These are phyloP conservation scores for Allium cepa DNA, from an alignment of 106 monocot species.

Conservation along the genomic window DNA sequence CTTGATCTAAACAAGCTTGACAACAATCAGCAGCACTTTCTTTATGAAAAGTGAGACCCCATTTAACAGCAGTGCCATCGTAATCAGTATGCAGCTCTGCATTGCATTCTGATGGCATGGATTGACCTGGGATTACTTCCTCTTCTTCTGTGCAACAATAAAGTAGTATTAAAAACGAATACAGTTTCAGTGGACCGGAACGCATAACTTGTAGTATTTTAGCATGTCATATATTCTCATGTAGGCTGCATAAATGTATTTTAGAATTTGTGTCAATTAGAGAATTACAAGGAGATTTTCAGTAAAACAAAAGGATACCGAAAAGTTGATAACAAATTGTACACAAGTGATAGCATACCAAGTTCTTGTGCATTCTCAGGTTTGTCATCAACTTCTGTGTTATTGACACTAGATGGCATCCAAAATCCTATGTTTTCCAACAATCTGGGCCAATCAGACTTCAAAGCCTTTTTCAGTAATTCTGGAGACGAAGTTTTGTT, in stretches of 20 bases:
- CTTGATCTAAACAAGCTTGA: constrained; percentile 71
- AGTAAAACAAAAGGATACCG: too few species aligned
- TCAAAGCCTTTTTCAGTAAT: constrained; percentile 39
- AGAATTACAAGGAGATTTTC: too few species aligned
- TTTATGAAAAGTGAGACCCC: constrained; percentile 68
- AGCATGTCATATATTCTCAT: too few species aligned
- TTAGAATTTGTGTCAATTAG: too few species aligned
- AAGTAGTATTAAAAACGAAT: not conserved
- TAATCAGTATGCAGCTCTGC: constrained; percentile 70
- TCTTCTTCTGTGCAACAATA: constrained; percentile 17
- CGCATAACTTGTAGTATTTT: too few species aligned
- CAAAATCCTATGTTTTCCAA: constrained; percentile 80
- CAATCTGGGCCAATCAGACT: constrained; percentile 50
- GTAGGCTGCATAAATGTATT: too few species aligned
- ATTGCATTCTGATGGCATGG: constrained; percentile 53
- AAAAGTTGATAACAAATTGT: not conserved
- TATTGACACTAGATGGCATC: constrained; percentile 53
- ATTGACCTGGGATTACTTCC: constrained; percentile 49
- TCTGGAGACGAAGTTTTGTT: constrained; percentile 24
- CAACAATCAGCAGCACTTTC: constrained; percentile 80
- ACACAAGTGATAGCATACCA: constrained; percentile 23
- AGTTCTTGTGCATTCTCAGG: constrained; percentile 52
- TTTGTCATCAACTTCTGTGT: constrained; percentile 56
- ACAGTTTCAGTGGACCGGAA: too few species aligned
- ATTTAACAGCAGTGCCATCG: constrained; percentile 62